Conservation (phyloP, 1,284 basidiomycete genomes). For the Anthracocystis setariae region DNA sequence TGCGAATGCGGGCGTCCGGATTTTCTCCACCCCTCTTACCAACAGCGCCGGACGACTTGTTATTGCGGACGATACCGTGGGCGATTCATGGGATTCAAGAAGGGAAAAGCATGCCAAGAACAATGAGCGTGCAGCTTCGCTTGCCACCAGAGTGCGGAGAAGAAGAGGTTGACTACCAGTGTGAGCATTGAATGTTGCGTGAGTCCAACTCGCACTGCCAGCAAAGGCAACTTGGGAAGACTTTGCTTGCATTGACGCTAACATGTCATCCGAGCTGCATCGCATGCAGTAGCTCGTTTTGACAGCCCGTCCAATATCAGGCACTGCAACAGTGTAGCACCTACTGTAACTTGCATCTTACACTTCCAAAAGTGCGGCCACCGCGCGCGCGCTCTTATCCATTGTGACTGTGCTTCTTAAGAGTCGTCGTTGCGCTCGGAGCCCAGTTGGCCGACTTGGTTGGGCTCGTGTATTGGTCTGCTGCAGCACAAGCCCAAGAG, state of each 20-base stretch:
- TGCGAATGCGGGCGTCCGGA: too few relatives aligned
- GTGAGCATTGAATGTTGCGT: too few relatives aligned
- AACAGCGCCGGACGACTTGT: too few relatives aligned
- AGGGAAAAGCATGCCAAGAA: constrained; percentile 7
- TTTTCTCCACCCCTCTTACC: not conserved
- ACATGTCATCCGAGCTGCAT: constrained; percentile 18
- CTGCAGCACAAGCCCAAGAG: too few relatives aligned
- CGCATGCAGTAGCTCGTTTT: constrained; percentile 21
- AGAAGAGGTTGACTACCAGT: too few relatives aligned
- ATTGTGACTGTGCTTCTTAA: not conserved
- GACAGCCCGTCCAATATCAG: constrained; percentile 1
- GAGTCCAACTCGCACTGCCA: constrained; percentile 3
- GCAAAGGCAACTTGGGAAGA: constrained; percentile 15
- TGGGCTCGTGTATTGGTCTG: not conserved
- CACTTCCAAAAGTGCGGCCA: not conserved
- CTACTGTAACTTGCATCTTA: not conserved
- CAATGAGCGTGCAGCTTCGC: constrained; percentile 3
- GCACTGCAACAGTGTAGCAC: not conserved
- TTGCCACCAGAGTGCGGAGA: not conserved
- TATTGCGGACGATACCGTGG: too few relatives aligned
- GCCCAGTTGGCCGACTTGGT: not conserved
- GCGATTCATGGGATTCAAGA: not conserved
- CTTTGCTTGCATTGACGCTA: constrained; percentile 21
- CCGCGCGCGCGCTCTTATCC: not conserved
- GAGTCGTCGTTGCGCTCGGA: constrained; percentile 1